Conservation (phyloP, 192 early-diverging fungal species). For the Coemansia guatemalensis region DNA sequence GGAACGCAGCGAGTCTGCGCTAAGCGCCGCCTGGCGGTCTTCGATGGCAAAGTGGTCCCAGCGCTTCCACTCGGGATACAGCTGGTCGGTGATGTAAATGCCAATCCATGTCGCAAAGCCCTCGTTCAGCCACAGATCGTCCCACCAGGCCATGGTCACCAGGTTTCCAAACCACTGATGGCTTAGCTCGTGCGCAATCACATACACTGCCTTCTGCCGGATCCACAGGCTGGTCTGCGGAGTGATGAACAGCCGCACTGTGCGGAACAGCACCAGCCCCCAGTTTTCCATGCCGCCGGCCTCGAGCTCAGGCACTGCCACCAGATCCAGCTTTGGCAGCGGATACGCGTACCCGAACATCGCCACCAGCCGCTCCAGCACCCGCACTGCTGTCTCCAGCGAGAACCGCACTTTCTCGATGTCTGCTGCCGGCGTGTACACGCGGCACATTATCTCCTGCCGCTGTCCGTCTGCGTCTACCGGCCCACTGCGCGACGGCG, state of each 20-base stretch:
- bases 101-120: slow-evolving; percentile 86
- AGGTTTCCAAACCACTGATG: slow-evolving; percentile 89
- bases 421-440: slow-evolving; percentile 68
- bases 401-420: slow-evolving; percentile 69
- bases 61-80: slow-evolving; percentile 79
- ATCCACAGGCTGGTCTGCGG: slow-evolving; percentile 58
- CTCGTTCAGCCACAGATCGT: slow-evolving; percentile 84
- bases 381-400: slow-evolving; percentile 63
- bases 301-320: slow-evolving; percentile 81
- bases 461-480: slow-evolving; percentile 20
- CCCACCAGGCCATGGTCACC: slow-evolving; percentile 74
- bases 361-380: slow-evolving; percentile 70
- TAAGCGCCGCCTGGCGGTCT: slow-evolving; percentile 64
- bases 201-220: slow-evolving; percentile 63
- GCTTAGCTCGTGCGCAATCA: slow-evolving; percentile 78
- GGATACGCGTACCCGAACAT: slow-evolving; percentile 71
- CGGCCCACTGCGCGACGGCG: slow-evolving; percentile 30
- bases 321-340: slow-evolving; percentile 68
- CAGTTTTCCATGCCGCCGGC: slow-evolving; percentile 88
- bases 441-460: slow-evolving; percentile 55
- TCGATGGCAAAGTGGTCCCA: slow-evolving; percentile 72
- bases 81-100: slow-evolving; percentile 63
- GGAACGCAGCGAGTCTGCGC: slow-evolving; percentile 71
- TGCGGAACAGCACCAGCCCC: slow-evolving; percentile 80
- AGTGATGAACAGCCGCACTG: slow-evolving; percentile 64